Base-by-base conservation (phyloP, 2,329 filamentous ascomycete genomes). In the Fusarium fracticaudum region DNA sequence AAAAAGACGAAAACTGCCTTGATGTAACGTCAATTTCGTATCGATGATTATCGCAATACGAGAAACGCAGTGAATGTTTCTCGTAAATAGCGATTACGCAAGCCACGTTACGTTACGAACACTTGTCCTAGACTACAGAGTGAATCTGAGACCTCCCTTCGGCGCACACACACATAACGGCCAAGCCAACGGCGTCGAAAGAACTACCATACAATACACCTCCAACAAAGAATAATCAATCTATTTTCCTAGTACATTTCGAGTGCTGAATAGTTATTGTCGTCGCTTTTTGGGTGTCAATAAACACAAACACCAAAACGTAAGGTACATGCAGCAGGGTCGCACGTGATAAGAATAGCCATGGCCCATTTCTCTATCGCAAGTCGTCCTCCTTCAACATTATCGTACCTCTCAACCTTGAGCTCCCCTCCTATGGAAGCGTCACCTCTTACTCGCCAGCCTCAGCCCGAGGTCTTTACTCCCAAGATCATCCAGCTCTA, bases 401-500 rank as follows among this genome's bases (percentile, higher is more conserved):
- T 70, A 68, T 69, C 58, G 51, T 51, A 55, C 45, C 47, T 61
- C 53, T 55, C 54, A 70, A 48, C 66, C 53, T 65, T 60, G 37
- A 70, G 66, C 53, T 65, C 60, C 51, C 51, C 51, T 76, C 74
- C 66, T 74, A 97, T 97, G 94, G 94, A 97, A 86, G 89, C 91
- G 78, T 98, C 96, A 81, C 96, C 96, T 74, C 90, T 99, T 81
- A 98, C 95, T 65, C 95, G 97, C 84, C 95, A 98, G 87, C 91
- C 91, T 84, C 91, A 94, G 79, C 96, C 96, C 62, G 93, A 97
- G 83, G 90, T 92, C 45, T 98, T 99, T 82, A 93, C 97, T 84
- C 96, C 94, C 62, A 99, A 99, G 86, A 94, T 99, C 76, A 93
- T 97, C 69, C 89, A 93, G 82, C 90, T 98, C 59, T 99, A 99